Evolutionary conservation across 2,329 filamentous ascomycete genomes (phyloP).

Genomic region (Magnaporthiopsis incrustans): DNA sequence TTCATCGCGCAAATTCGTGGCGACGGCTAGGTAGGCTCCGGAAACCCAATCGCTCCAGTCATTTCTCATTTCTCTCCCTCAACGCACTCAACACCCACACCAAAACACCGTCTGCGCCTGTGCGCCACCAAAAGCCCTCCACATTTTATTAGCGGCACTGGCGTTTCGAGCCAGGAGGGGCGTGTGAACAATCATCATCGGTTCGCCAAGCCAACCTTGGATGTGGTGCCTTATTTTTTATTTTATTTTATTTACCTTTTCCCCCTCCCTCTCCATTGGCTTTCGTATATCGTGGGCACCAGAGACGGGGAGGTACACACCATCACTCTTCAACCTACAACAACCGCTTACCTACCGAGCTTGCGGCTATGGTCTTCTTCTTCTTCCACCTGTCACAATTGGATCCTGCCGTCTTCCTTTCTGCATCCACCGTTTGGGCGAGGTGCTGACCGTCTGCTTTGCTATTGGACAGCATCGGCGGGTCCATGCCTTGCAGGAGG

Average conservation of each 20-base stretch:
- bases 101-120: constrained; percentile 6
- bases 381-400: not conserved
- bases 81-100: not conserved
- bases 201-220: not conserved
- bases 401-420: not conserved
- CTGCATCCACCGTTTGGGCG: not conserved
- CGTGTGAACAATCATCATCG: not conserved
- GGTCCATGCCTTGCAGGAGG: constrained; percentile 3
- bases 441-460: not conserved
- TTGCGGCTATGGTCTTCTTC: not conserved
- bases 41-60: not conserved
- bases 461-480: not conserved
- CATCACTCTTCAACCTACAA: not conserved
- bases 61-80: too few species aligned
- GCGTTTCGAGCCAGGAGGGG: not conserved
- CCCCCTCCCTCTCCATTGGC: not conserved
- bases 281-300: not conserved
- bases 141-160: not conserved
- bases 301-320: not conserved
- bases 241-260: not conserved
- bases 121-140: constrained; percentile 7
- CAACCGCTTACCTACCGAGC: not conserved
- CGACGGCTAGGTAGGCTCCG: not conserved
- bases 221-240: not conserved
- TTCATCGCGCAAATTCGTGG: not conserved